phyloP scores from a whole-genome alignment of 768 basidiomycete genomes.

The Termitomyces sp. region DNA sequence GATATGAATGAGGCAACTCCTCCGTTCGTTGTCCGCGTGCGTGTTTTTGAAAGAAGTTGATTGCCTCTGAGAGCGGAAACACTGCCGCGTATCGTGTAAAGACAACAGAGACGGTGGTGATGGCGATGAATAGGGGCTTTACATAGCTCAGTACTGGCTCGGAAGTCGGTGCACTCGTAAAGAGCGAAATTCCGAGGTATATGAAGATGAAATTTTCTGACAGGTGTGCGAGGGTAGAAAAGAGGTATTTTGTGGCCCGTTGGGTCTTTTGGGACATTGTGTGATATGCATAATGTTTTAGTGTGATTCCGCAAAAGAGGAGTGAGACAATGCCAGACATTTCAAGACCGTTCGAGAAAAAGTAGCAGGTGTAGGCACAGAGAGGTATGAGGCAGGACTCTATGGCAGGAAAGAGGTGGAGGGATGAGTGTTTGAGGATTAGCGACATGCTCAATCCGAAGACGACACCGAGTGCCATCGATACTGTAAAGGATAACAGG shows the following conservation, averaged over 20 bases:
- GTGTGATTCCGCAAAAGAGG: conserved; percentile 96
- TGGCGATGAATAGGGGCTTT: conserved; percentile 91
- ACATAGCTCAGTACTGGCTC: conserved; percentile 79
- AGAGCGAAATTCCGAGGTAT: conserved; percentile 95
- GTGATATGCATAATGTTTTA: conserved; percentile 99
- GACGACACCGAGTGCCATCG: conserved; percentile 88
- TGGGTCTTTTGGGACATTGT: conserved; percentile 97
- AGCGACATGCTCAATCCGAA: conserved; percentile 92
- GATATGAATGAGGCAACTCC: conserved; percentile 95
- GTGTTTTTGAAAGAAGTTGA: conserved; percentile 88
- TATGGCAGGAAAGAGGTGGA: conserved; percentile 84
- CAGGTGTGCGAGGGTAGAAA: conserved; percentile 88
- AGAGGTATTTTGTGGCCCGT: conserved; percentile 91
- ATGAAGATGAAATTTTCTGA: conserved; percentile 99
- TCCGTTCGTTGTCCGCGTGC: conserved; percentile 82
- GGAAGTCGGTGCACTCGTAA: conserved; percentile 78
- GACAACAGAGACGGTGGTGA: conserved; percentile 87
- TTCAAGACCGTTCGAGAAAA: conserved; percentile 93
- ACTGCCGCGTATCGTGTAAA: conserved; percentile 95
- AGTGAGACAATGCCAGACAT: conserved; percentile 98
- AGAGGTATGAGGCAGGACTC: conserved; percentile 96
- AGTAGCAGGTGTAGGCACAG: conserved; percentile 95
- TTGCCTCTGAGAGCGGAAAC: conserved; percentile 89
- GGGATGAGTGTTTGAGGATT: conserved; percentile 89
- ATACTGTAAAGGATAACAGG: conserved; percentile 89